A percentile compares a stretch with the other conserved stretches of the same genome.
Conservation (phyloP, 371 early-diverging fungal genomes). For the Mucor mucedo region DNA sequence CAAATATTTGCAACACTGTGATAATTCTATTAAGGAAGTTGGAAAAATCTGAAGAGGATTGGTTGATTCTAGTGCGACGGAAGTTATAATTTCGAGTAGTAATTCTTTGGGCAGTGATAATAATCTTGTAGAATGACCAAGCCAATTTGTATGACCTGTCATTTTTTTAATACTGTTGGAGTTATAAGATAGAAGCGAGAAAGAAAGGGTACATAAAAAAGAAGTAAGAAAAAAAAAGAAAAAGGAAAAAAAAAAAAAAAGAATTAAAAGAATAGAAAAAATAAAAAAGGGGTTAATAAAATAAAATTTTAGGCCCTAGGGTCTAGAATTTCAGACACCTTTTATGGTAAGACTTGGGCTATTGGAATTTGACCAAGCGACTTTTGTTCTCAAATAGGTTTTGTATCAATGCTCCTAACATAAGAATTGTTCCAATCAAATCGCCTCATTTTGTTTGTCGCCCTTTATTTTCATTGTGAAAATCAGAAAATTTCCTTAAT, state of each 20-base stretch:
- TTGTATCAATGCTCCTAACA: conserved; percentile 10
- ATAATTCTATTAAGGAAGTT: conserved; percentile 38
- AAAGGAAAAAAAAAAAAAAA: conserved; percentile 9
- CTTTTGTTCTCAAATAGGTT: not conserved
- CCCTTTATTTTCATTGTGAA: conserved; percentile 4
- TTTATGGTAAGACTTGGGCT: conserved; percentile 22
- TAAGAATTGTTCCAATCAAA: conserved; percentile 9
- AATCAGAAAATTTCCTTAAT: conserved; percentile 8
- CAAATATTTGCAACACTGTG: conserved; percentile 43
- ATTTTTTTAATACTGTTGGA: conserved; percentile 13
- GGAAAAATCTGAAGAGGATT: conserved; percentile 31
- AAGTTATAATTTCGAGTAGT: conserved; percentile 38
- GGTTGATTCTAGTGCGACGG: conserved; percentile 28
- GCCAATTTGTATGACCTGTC: conserved; percentile 26
- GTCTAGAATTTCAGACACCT: conserved; percentile 25
- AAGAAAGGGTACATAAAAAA: conserved; percentile 11
- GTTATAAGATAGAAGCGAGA: not conserved
- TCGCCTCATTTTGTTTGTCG: not conserved
- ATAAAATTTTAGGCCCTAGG: conserved; percentile 10
- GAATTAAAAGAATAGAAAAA: conserved; percentile 10
- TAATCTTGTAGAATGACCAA: conserved; percentile 15
- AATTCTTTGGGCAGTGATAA: conserved; percentile 47
- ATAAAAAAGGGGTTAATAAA: conserved; percentile 17
- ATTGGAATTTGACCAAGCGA: conserved; percentile 11
- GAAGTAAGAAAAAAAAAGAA: conserved; percentile 4